Evolutionary conservation across 306 rosid species (phyloP), one percentile per base, ranked within the genome.

Genomic region (Cucumis melo): DNA sequence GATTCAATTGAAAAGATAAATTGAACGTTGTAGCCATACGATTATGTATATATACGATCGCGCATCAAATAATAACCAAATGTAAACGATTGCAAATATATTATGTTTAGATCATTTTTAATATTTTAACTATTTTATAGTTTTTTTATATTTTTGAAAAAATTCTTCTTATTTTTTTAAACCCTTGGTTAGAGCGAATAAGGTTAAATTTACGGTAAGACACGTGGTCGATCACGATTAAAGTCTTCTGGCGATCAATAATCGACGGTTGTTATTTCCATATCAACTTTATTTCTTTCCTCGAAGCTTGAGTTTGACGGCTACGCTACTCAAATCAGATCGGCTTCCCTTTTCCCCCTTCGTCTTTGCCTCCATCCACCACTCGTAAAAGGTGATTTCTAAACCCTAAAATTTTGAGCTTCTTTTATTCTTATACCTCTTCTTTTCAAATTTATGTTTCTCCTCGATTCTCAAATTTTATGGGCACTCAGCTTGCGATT

Each of bases 231-330:
- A 23, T 44, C 58, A 4, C 13, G 72, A 76, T 76, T 76, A 21
- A 42, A 61, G 29, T 76, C 79, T 48, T 48, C 56, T 46, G 57
- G 19, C 46, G 57, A 76, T 60, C 17, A 42, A 16, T 39, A 27
- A 76, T 76, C 79, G 66, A 76, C 79, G 79, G 79, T 55, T 74
- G 78, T 36, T 32, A 55, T 55, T 74, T 20, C 51, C 64, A 76
- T 6, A 20, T 48, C 71, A 60, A 41, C 79, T 58, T 48, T 60
- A 58, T 44, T 60, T 58, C 17, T 76, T 61, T 48, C 32, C 71
- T 61, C 44, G 10, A 48, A 62, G 57, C 58, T 32, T 24, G 60
- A 21, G 42, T 76, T 48, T 39, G 73, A 58, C 73, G 79, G 71
- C 71, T 76, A 21, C 79, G 56, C 46, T 76, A 61, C 70, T 44